phyloP scores from a whole-genome alignment of 1,284 basidiomycete species.

The Exsudoporus floridanus region DNA sequence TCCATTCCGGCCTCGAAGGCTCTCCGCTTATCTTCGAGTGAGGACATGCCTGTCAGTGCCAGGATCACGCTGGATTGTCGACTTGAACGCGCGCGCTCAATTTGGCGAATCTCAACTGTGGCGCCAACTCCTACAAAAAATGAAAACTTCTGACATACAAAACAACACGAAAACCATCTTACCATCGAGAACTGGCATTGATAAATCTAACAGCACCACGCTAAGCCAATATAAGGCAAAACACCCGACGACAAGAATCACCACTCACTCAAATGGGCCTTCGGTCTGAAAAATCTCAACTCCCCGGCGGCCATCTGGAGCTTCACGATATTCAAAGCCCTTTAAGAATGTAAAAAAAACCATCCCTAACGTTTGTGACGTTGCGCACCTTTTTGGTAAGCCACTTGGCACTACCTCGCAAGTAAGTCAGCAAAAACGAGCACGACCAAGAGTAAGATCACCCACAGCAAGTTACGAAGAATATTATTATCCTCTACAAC shows the following conservation, averaged over 20 bases:
- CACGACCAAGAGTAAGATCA: conserved; percentile 9
- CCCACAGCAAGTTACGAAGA: conserved; percentile 69
- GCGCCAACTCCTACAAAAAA: conserved; percentile 67
- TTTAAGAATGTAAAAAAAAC: conserved; percentile 32
- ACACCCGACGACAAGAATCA: conserved; percentile 2
- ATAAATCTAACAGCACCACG: conserved; percentile 84
- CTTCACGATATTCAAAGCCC: conserved; percentile 78
- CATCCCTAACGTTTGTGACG: background rate
- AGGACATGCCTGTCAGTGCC: conserved; percentile 91
- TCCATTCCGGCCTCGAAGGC: conserved; percentile 94
- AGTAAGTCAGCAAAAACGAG: conserved; percentile 17
- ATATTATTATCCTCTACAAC: conserved; percentile 86
- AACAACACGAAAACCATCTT: conserved; percentile 2
- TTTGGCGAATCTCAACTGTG: conserved; percentile 76
- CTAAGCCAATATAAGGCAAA: conserved; percentile 40
- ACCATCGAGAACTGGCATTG: conserved; percentile 92
- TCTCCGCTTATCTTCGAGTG: conserved; percentile 85
- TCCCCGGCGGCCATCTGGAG: conserved; percentile 82
- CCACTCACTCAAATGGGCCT: conserved; percentile 73
- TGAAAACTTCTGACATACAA: background rate
- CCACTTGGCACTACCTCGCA: conserved; percentile 68
- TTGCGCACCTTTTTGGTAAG: conserved; percentile 61
- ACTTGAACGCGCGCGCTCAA: conserved; percentile 59
- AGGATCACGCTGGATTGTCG: conserved; percentile 65
- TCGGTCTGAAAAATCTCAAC: conserved; percentile 73